Evolutionary conservation across 768 basidiomycete species (phyloP).

Genomic region (Leccinellum luteum): DNA sequence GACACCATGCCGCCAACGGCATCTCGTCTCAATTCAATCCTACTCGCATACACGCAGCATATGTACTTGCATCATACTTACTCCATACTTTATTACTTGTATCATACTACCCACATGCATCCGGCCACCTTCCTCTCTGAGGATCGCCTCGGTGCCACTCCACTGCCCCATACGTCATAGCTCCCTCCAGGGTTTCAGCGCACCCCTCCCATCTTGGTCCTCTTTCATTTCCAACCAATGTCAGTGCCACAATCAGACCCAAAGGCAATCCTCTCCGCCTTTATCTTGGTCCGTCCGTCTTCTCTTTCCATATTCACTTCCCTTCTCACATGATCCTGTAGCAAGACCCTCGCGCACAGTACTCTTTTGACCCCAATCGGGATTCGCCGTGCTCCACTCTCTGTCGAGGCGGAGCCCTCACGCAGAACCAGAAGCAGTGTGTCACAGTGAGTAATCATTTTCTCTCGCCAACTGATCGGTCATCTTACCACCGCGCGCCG

Average conservation of each 20-base stretch:
- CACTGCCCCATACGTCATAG: slow-evolving; percentile 27
- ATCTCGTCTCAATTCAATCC: background rate
- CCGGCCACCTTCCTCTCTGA: background rate
- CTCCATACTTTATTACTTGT: slow-evolving; percentile 21
- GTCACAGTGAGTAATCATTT: slow-evolving; percentile 44
- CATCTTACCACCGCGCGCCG: slow-evolving; percentile 16
- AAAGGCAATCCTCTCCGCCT: slow-evolving; percentile 37
- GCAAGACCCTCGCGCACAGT: slow-evolving; percentile 41
- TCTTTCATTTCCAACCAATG: slow-evolving; percentile 20
- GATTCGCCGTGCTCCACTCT: slow-evolving; percentile 56
- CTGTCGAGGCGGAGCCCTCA: slow-evolving; percentile 46
- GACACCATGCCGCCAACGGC: slow-evolving; percentile 5
- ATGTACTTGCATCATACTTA: slow-evolving; percentile 28
- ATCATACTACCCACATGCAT: slow-evolving; percentile 24
- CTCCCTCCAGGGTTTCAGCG: background rate
- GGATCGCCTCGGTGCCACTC: background rate
- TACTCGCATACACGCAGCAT: slow-evolving; percentile 18
- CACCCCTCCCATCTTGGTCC: background rate
- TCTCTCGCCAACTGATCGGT: slow-evolving; percentile 3
- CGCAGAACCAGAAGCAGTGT: slow-evolving; percentile 43
- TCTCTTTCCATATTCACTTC: background rate
- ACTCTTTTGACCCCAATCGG: slow-evolving; percentile 63
- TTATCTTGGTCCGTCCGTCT: slow-evolving; percentile 45
- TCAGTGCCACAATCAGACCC: slow-evolving; percentile 17
- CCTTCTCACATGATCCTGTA: slow-evolving; percentile 2